Evolutionary conservation across 1,139 yeast species (phyloP), one percentile per base, ranked within the genome.

Genomic region (Pichia sp.): DNA sequence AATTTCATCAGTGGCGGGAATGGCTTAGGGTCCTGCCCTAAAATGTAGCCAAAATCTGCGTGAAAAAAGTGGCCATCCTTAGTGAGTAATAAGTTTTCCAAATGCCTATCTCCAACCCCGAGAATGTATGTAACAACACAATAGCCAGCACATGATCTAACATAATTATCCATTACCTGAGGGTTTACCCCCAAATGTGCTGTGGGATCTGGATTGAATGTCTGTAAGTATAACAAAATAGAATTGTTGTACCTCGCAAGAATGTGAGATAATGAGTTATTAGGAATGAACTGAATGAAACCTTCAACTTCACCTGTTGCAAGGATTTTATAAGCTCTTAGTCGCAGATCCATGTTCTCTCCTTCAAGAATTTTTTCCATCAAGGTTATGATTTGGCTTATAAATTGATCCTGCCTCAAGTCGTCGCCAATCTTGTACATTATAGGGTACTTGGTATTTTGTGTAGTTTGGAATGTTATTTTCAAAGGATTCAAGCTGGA

Each of bases 391-490:
- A 93, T 85, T 58, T 93, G 98, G 36, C 87, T 84, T 18, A 91
- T 94, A 47, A 93, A 70, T 57, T 93, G 99, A 62, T 93, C 99
- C 57, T 93, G 99, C 41, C 97, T 67, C 35, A 93, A 64, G 55
- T 93, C 98, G 59, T 93, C 98, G 3, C 99, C 98, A 33, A 84
- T 83, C 56, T 93, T 93, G 61, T 87, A 87, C 82, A 93, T 91
- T 30, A 91, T 62, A 4, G 94, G 77, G 57, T 87, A 93, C 25
- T 31, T 37, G 1, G 32, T 23, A 0, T 80, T 83, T 13, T 57
- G 60, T 2, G 69, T 62, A 1, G 43, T 46, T 48, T 73, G 78
- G 53, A 91, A 77, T 0, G 87, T 74, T 29, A 91, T 70, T 53
- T 87, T 87, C 37, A 91, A 64, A 0, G 98, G 98, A 5, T 93